Evolutionary conservation across 352 stramenopile species (phyloP), one percentile per base, ranked within the genome.

Genomic region (Blastocystis sp.): DNA sequence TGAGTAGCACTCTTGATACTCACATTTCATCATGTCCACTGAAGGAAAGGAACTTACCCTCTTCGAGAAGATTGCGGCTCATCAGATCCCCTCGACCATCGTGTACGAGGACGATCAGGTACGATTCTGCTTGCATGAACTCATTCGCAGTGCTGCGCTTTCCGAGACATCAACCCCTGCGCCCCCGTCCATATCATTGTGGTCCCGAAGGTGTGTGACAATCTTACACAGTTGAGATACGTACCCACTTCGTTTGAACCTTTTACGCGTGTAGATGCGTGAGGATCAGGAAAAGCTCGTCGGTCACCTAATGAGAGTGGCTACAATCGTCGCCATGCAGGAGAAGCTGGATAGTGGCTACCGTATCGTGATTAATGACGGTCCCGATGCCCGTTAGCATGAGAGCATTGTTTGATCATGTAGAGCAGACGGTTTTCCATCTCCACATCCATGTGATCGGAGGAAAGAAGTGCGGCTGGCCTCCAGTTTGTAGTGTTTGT

Each of bases 391-490:
- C 11, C 54, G 73, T 84, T 27, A 75, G 4, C 7, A 34, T 6
- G 7, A 44, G 18, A 29, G 0, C 6, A 8, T 24, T 0, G 4
- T 16, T 1, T 4, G 76, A 38, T 27, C 16, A 24, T 18, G n/a
- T 84, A 84, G 73, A 73, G 42, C 73, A 84, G 40, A 84, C 73
- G 11, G 73, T 84, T 27, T 36, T 84, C 16, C 73, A 84, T 34
- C 51, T 84, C n/a, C 73, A 84, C 44, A 84, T 84, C 36, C 73
- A 84, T 56, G 59, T 84, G n/a, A 84, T 84, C 34, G 73, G 73
- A 32, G 73, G 73, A 76, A 84, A 84, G 73, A 84, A 84, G 59
- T 73, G 54, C 42, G 73, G 73, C 27, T 84, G 73, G 73, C 73
- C 73, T 34, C 73, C 73, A 84, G 54, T 69, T 16, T 84, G 73